Conservation (phyloP, 1,284 basidiomycete species). For the Fereydounia khargensis region DNA sequence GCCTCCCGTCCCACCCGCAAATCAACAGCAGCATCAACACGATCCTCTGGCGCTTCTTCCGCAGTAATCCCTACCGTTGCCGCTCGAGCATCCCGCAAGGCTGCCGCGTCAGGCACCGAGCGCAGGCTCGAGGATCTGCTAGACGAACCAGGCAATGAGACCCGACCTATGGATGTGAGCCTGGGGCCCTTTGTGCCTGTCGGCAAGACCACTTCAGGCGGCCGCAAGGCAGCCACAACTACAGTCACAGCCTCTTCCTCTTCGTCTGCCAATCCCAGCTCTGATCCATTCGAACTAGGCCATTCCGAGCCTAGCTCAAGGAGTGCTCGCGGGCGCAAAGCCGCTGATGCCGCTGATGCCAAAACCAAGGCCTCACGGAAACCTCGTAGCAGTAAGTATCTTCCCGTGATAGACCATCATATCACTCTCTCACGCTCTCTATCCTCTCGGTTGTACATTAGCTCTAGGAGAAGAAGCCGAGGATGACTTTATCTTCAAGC, state of each 20-base stretch:
- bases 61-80: conserved; percentile 32
- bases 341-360: conserved; percentile 11
- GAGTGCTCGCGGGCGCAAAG: conserved; percentile 4
- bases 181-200: conserved; percentile 21
- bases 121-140: conserved; percentile 25
- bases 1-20: not conserved
- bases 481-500: conserved; percentile 37
- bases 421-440: not conserved
- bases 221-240: too few species aligned
- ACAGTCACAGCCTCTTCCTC: conserved; percentile 7
- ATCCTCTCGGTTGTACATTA: not conserved
- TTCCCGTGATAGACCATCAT: not conserved
- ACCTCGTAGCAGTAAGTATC: conserved; percentile 18
- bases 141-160: conserved; percentile 18
- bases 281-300: too few species aligned
- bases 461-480: conserved; percentile 22
- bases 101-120: conserved; percentile 10
- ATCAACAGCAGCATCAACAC: conserved; percentile 7
- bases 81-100: conserved; percentile 17
- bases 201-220: too few species aligned
- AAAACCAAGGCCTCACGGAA: conserved; percentile 16
- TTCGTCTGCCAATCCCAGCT: too few species aligned
- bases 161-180: conserved; percentile 17
- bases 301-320: too few species aligned
- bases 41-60: conserved; percentile 26